These are phyloP conservation scores for Phytopythium oedochilum DNA, from an alignment of 352 stramenopile species.

Conservation along the genomic window DNA sequence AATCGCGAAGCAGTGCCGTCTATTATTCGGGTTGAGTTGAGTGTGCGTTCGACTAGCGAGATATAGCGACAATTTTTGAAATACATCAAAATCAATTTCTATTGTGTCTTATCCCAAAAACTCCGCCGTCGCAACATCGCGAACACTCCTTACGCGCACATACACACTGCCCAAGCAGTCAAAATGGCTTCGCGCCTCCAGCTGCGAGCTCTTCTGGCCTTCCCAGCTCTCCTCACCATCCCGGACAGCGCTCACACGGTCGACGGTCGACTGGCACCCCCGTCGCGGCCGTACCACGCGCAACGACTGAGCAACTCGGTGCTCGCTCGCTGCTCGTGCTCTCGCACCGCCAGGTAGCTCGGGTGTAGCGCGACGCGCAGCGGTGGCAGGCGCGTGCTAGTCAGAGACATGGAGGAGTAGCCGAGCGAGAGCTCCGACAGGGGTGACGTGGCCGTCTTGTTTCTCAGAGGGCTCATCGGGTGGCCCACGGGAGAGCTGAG, in stretches of 20 bases:
- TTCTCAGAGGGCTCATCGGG: background rate
- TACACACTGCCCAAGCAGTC: too few relatives aligned
- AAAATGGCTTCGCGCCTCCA: too few relatives aligned
- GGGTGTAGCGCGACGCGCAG: background rate
- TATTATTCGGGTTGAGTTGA: too few relatives aligned
- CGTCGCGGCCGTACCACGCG: background rate
- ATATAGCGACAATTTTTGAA: too few relatives aligned
- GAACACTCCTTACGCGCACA: too few relatives aligned
- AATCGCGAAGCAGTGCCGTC: too few relatives aligned
- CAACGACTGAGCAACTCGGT: background rate
- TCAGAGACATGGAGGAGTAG: background rate
- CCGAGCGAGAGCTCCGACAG: background rate
- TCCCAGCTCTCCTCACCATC: too few relatives aligned
- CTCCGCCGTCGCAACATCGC: too few relatives aligned
- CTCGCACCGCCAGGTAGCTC: background rate
- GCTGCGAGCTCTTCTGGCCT: too few relatives aligned
- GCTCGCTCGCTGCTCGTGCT: background rate
- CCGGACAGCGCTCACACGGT: background rate
- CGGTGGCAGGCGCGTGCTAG: background rate
- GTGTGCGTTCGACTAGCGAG: too few relatives aligned
- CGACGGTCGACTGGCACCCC: background rate
- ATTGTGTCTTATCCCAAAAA: too few relatives aligned
- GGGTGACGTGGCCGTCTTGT: background rate
- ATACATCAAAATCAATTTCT: too few relatives aligned
- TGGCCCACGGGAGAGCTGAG: background rate